A percentile compares a stretch with the other conserved stretches of the same genome.
Conservation (phyloP, 169 alveolate genomes). For the Cytauxzoon felis region DNA sequence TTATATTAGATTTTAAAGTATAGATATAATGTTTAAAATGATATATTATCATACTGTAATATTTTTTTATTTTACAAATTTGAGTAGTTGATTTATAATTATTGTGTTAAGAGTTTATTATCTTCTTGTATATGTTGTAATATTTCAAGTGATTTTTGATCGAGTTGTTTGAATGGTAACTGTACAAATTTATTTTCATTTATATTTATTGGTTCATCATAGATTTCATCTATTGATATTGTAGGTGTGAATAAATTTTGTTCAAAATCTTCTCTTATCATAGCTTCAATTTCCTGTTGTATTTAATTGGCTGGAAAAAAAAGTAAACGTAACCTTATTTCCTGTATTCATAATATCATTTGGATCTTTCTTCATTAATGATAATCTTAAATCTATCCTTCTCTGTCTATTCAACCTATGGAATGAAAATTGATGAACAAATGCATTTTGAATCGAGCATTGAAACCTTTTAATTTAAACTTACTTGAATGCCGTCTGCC, state of each 20-base stretch:
- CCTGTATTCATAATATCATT: conserved; percentile 24
- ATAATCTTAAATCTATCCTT: conserved; percentile 5
- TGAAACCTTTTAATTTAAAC: not conserved
- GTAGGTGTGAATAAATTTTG: conserved; percentile 34
- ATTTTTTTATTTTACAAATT: too few species aligned
- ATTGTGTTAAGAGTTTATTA: not conserved
- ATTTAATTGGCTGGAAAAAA: too few species aligned
- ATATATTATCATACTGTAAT: too few species aligned
- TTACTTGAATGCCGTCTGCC: conserved; percentile 67
- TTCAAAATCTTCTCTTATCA: conserved; percentile 54
- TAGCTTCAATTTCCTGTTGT: conserved; percentile 36
- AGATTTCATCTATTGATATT: conserved; percentile 48
- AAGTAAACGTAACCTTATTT: conserved; percentile 12
- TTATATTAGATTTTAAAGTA: too few species aligned
- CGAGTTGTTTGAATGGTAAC: conserved; percentile 1
- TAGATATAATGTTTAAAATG: too few species aligned
- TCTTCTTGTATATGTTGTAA: not conserved
- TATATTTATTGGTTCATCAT: conserved; percentile 56
- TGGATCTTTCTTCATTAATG: conserved; percentile 39
- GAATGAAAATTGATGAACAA: not conserved
- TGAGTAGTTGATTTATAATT: too few species aligned
- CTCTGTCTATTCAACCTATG: conserved; percentile 50
- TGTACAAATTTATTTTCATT: not conserved
- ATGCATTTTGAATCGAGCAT: not conserved
- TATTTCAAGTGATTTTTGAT: not conserved